Percentiles rank a stretch among this genome's conserved stretches.
Conservation (phyloP, 1,284 basidiomycete genomes). For the Calocybe gambosa region DNA sequence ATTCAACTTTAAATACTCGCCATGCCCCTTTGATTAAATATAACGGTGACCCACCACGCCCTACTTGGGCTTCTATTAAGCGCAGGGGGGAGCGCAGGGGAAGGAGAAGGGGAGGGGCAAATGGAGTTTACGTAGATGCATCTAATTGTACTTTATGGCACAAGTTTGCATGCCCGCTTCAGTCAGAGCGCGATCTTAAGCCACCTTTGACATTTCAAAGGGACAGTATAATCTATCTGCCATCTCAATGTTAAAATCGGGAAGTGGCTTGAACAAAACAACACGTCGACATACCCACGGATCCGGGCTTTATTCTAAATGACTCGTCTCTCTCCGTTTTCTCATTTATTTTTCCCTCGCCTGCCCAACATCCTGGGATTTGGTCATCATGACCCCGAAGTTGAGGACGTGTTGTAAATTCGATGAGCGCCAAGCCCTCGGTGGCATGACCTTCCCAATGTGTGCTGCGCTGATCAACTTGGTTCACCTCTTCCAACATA, state of each 20-base stretch:
- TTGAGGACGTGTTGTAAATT: background rate
- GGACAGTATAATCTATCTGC: background rate
- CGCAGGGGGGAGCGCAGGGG: background rate
- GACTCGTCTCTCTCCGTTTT: background rate
- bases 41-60: background rate
- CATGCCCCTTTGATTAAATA: too few species aligned
- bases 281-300: background rate
- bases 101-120: background rate
- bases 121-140: background rate
- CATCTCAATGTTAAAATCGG: background rate
- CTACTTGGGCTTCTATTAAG: background rate
- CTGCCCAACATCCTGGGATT: background rate
- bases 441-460: background rate
- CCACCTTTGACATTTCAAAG: background rate
- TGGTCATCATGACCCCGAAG: background rate
- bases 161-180: background rate
- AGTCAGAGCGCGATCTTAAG: background rate
- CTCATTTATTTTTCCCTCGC: background rate
- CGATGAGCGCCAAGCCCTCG: background rate
- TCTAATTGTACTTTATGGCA: background rate
- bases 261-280: background rate
- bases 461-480: too few species aligned
- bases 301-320: background rate
- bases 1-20: background rate
- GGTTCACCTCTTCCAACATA: background rate